These are phyloP conservation scores for Lachancea nothofagi DNA, from an alignment of 805 yeast species.

Conservation along the genomic window DNA sequence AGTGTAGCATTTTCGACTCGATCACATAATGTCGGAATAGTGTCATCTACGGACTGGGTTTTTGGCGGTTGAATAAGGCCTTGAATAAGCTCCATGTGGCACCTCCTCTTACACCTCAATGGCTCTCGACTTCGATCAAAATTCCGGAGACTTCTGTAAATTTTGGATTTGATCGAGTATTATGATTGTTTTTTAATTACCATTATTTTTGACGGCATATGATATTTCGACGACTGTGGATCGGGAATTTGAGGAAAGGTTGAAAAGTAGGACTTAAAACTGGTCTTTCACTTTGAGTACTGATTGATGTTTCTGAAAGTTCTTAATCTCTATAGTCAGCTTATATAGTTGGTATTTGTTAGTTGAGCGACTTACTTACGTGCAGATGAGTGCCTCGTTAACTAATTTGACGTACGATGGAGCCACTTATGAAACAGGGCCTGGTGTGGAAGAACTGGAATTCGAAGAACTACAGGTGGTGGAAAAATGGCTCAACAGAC, in stretches of 20 bases:
- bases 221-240: no score
- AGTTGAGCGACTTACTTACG: no score
- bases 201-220: no score
- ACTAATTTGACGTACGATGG: conserved; percentile 16
- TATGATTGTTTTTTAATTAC: no score
- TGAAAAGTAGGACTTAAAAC: no score
- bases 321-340: no score
- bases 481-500: conserved; percentile 34
- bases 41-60: conserved; percentile 63
- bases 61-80: conserved; percentile 44
- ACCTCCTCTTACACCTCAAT: not conserved
- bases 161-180: no score
- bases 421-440: conserved; percentile 19
- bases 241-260: no score
- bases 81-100: conserved; percentile 36
- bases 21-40: conserved; percentile 85
- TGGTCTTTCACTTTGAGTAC: no score
- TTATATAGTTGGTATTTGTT: no score
- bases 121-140: not conserved
- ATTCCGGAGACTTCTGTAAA: no score
- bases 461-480: conserved; percentile 24
- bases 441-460: conserved; percentile 14
- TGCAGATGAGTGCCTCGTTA: conserved; percentile 6
- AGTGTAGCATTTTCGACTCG: conserved; percentile 76
- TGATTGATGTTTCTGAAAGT: no score